Conservation (phyloP, 768 basidiomycete species). For the Cystoderma amianthinum region DNA sequence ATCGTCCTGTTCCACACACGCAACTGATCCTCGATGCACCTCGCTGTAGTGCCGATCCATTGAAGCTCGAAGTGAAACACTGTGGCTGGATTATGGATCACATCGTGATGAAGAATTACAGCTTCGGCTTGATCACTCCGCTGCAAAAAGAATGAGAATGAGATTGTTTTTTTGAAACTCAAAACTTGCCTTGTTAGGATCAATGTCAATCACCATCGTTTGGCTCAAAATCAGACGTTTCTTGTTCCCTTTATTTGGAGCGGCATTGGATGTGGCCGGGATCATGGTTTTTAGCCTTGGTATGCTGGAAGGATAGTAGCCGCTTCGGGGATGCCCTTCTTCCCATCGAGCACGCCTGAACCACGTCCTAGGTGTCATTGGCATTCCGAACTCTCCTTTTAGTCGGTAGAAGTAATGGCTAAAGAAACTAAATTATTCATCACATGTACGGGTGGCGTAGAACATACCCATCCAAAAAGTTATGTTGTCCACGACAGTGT, state of each 20-base stretch:
- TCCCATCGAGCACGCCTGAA: slow-evolving; percentile 52
- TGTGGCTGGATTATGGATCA: slow-evolving; percentile 91
- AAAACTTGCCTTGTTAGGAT: slow-evolving; percentile 54
- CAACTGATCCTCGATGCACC: slow-evolving; percentile 84
- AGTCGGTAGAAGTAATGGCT: slow-evolving; percentile 79
- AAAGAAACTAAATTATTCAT: not conserved
- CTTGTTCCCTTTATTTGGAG: slow-evolving; percentile 35
- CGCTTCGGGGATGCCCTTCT: slow-evolving; percentile 25
- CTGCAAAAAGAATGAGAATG: slow-evolving; percentile 23
- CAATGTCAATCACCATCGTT: slow-evolving; percentile 87
- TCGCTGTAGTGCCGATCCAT: slow-evolving; percentile 93
- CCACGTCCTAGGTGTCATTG: slow-evolving; percentile 68
- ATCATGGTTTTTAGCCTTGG: slow-evolving; percentile 24
- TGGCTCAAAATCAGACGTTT: slow-evolving; percentile 75
- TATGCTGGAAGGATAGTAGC: slow-evolving; percentile 27
- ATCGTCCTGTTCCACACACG: slow-evolving; percentile 77
- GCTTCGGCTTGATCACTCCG: slow-evolving; percentile 85
- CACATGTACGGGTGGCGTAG: too few species aligned
- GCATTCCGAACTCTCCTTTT: slow-evolving; percentile 67
- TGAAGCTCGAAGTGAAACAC: slow-evolving; percentile 97
- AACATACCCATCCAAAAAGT: slow-evolving; percentile 83
- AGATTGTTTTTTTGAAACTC: not conserved
- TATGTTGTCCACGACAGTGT: slow-evolving; percentile 73
- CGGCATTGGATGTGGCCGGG: slow-evolving; percentile 23
- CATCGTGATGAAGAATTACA: slow-evolving; percentile 86